These are phyloP conservation scores for Ogataea pini DNA, from an alignment of 805 yeast genomes.

Conservation along the genomic window DNA sequence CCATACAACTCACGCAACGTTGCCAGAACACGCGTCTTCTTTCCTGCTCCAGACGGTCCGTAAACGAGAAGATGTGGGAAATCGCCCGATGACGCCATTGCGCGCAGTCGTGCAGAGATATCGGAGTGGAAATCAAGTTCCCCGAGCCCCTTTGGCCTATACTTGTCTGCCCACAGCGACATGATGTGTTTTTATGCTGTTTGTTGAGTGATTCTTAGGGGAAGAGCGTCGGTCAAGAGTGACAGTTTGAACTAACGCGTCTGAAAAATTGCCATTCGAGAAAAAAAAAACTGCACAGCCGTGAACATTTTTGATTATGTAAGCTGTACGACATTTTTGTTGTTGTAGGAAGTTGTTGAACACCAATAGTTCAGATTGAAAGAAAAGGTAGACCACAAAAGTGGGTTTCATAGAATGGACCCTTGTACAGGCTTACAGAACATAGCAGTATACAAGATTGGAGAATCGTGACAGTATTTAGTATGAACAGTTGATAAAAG, in stretches of 20 bases:
- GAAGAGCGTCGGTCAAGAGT: not conserved
- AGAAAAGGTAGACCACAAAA: too few species aligned
- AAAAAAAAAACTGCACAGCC: too few species aligned
- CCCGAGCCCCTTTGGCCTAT: slow-evolving; percentile 72
- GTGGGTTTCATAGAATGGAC: too few species aligned
- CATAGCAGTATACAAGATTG: too few species aligned
- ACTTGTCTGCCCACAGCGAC: slow-evolving; percentile 97
- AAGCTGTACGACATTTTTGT: too few species aligned
- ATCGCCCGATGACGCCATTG: slow-evolving; percentile 64
- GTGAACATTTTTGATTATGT: too few species aligned
- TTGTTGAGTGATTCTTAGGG: not conserved
- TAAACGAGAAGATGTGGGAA: slow-evolving; percentile 90
- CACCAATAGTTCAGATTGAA: too few species aligned
- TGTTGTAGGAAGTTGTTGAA: too few species aligned
- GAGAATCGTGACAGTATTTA: too few species aligned
- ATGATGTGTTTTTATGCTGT: slow-evolving; percentile 38
- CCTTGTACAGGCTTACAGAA: too few species aligned
- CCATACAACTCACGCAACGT: slow-evolving; percentile 82
- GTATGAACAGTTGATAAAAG: too few species aligned
- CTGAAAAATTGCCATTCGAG: too few species aligned
- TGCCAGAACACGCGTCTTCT: slow-evolving; percentile 88
- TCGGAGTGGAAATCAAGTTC: slow-evolving; percentile 66
- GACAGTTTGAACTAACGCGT: not conserved
- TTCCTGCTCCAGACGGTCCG: slow-evolving; percentile 98
- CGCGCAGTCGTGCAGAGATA: slow-evolving; percentile 59